Conservation (phyloP, 2,329 filamentous ascomycete species). For the Cercospora sojina region DNA sequence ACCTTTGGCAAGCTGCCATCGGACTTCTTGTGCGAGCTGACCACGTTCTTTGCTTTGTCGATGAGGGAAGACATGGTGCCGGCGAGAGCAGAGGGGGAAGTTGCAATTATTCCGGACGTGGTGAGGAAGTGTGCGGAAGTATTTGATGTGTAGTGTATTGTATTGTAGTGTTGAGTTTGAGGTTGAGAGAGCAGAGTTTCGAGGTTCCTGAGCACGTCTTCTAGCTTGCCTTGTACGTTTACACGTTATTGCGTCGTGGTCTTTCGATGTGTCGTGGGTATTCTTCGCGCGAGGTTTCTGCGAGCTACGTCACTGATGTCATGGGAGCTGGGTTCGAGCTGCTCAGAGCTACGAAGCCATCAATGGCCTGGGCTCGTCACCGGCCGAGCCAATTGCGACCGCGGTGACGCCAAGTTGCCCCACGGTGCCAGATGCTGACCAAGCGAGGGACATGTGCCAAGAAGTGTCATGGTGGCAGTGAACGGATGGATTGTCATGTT, state of each 20-base stretch:
- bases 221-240: background rate
- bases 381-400: background rate
- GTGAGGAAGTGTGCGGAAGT: background rate
- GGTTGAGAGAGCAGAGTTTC: background rate
- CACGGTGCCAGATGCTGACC: background rate
- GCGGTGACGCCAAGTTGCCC: background rate
- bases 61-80: slow-evolving; percentile 14
- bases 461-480: background rate
- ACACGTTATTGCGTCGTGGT: background rate
- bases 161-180: background rate
- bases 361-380: background rate
- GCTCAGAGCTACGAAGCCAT: background rate
- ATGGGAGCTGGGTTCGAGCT: background rate
- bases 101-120: slow-evolving; percentile 4
- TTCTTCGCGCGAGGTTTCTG: slow-evolving; percentile 9
- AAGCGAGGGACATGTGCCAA: background rate
- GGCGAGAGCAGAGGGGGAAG: background rate
- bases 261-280: background rate
- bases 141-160: too few relatives aligned
- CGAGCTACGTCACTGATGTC: slow-evolving; percentile 11
- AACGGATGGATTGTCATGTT: background rate
- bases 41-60: slow-evolving; percentile 34
- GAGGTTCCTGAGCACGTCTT: background rate
- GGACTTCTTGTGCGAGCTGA: slow-evolving; percentile 27
- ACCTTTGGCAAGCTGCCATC: slow-evolving; percentile 13